Base-by-base conservation (phyloP, 257 asterid genomes). In the Scutellaria galericulata region DNA sequence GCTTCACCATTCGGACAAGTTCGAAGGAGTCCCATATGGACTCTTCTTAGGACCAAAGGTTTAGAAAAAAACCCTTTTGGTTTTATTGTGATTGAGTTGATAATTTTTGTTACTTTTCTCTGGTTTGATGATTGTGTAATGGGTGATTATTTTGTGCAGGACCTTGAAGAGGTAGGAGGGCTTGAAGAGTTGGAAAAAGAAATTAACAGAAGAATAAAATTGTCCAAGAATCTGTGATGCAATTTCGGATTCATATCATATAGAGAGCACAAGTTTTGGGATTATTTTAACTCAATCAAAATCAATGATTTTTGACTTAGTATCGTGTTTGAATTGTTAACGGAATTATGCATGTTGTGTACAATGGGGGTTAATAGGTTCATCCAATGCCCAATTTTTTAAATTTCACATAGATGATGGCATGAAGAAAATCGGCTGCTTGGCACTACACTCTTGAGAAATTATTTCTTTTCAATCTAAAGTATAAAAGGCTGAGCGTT, bases 1-100 rank as follows among this genome's bases (percentile, higher is more conserved):
- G 98, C 85, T 94, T 14, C 99, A 91, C 75, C 99, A 94, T 72
- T 72, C 96, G 18, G 98, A 94, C 66, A 91, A 94, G 79, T 94
- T 91, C 83, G 31, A 88, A 5, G 98, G 98, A 20, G 97, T 94
- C 41, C 98, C 98, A 53, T 94, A 89, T 65, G 98, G 98, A 39
- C 59, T 94, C 79, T 94, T 94, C 76, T 80, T 91, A 3, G 98
- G 98, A 68, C 98, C 93, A 10, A 88, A 84, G 98, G 98, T 92
- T 6, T 18, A 18, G 0, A 18, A 18, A 18, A 18, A 18, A 18
- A 18, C 22, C 54, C 64, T 6, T 7, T 0, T 6, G 3, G 2
- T 41, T 44, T 42, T 18, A 41, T 14, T 39, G 7, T 12, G 3
- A 9, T 57, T 37, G 37, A 5, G 8, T 7, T 4, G 9, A 24